Evolutionary conservation across 176 grass and related monocot species (phyloP), one percentile per base, ranked within the genome.

Genomic region (Aegilops tauschii): DNA sequence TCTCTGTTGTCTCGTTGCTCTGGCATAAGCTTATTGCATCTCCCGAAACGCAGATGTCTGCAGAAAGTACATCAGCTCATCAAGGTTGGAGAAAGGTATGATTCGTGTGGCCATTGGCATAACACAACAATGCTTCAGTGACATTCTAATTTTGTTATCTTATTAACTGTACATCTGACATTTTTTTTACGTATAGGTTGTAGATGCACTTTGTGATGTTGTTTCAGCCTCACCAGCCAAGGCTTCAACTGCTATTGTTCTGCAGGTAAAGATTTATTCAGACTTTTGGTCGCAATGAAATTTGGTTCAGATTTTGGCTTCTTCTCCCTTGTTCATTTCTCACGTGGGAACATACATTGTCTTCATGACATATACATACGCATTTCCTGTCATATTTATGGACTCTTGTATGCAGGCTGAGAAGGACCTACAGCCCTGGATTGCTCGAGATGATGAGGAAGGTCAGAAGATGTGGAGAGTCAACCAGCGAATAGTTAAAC

Each of bases 21-120:
- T 99, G 97, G 97, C 92, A 93, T 81, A 99, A 99, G 71, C 82
- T 99, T 81, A 93, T 99, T 79, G 94, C 89, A 85, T 93, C 92
- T 69, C 97, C 97, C 6, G 97, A 99, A 91, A 96, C 90, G 81
- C 89, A 99, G 93, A 94, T 99, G 97, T 90, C 82, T 89, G 97
- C 94, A 61, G 97, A 99, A 92, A 94, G 97, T 92, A 99, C 97
- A 61, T 99, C 97, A 73, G 97, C 97, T 89, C 97, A 99, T 82
- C 97, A 99, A 82, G 97, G 97, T 58, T 99, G 97, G 97, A 94
- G 97, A 78, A 94, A 99, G 97, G 97, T 96, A 91, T 10, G 34
- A 34, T 50, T 63, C 34, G 20, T 17, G 16, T 89, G n/a, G n/a
- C 76, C 76, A 82, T 77, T 70, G 45, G 63, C 29, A 37, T 80